phyloP scores from a whole-genome alignment of 176 grass and related monocot species.

The Dendrocalamus sinicus region DNA sequence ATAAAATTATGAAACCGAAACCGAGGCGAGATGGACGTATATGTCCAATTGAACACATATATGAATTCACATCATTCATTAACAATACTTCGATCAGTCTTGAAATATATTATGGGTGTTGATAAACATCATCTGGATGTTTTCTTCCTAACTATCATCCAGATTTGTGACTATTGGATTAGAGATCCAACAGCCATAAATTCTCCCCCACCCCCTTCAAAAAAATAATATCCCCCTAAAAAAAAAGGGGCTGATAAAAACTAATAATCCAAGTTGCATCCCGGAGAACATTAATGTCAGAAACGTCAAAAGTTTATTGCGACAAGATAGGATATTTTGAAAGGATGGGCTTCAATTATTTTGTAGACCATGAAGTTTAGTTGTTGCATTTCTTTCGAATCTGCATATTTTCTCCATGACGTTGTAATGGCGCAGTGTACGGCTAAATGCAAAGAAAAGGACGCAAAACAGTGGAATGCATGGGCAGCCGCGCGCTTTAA shows the following conservation, averaged over 20 bases:
- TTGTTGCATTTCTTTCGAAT: not conserved
- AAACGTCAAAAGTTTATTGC: not conserved
- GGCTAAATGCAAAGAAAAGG: not conserved
- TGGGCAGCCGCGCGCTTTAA: not conserved
- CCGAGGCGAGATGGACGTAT: no score
- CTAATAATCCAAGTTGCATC: not conserved
- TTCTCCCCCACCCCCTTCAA: no score
- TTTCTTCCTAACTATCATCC: no score
- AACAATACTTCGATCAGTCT: no score
- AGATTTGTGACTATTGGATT: no score
- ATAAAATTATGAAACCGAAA: no score
- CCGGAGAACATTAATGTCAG: not conserved
- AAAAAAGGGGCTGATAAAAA: no score
- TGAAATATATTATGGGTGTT: not conserved
- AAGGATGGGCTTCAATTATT: not conserved
- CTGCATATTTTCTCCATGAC: slow-evolving; percentile 20
- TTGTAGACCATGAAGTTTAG: not conserved
- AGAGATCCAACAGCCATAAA: no score
- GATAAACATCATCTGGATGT: no score
- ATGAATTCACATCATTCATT: no score
- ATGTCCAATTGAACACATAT: no score
- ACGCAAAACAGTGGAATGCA: not conserved
- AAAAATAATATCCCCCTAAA: no score
- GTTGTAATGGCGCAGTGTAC: not conserved
- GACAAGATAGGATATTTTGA: not conserved